Evolutionary conservation across 169 alveolate species (phyloP), one percentile per base, ranked within the genome.

Genomic region (Toxoplasma gondii): DNA sequence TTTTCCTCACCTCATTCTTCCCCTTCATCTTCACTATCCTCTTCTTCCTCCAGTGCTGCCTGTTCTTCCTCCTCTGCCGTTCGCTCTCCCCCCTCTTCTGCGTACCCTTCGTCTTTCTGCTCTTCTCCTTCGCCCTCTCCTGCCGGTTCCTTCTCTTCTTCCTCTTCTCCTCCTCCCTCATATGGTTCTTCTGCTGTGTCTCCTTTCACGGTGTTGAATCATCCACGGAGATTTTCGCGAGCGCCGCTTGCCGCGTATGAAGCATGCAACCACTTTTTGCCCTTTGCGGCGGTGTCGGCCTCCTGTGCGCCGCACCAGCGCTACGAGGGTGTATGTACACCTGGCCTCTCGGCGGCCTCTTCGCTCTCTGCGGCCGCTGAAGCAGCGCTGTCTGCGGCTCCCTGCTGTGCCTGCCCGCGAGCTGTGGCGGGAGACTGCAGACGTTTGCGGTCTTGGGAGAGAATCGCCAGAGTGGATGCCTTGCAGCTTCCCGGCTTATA

Each of bases 351-450:
- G 31, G 38, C 90, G 4, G 16, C 90, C 17, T 41, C 90, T 4
- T 39, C 67, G 49, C 53, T 49, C 29, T 81, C 93, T 1, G 88
- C 74, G 1, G 36, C 86, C 45, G 93, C 88, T 34, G 39, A 27
- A 49, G 87, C 81, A 9, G 88, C 88, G 12, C 45, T 81, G 7
- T 67, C 93, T 1, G 93, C 93, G 24, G 93, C 93, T 39, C 93
- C 93, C 38, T 90, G 93, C 93, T 90, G 93, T 74, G 67, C 39
- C 69, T 90, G 93, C 74, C 93, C 93, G 44, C 86, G 93, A 22
- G 81, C 88, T 16, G 74, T 70, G 27, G 93, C 93, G 9, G 93
- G 93, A 12, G 93, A 90, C 88, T 90, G 93, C 93, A 34, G 88
- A 34, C 43, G 93, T 17, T 74, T 90, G 49, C 86, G 93, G 22